Evolutionary conservation across 2,329 filamentous ascomycete genomes (phyloP), one percentile per base, ranked within the genome.

Genomic region (Neurospora sp.): DNA sequence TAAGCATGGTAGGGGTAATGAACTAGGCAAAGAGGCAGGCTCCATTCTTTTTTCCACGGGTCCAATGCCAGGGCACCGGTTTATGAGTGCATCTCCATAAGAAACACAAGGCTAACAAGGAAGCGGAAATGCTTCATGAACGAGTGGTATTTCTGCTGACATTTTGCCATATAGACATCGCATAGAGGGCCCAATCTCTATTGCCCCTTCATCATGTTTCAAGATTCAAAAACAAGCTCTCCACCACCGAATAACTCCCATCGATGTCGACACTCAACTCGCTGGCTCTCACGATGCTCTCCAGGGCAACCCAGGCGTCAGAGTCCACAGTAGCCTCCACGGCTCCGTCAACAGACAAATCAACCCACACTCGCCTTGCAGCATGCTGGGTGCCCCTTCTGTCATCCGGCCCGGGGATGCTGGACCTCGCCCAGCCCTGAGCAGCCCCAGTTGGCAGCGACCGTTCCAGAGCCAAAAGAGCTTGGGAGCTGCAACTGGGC

Each of bases 391-490:
- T 62, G 52, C 28, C 52, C 23, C 52, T 62, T 62, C 52, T 33
- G 52, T 36, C 52, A 62, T 33, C 52, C 52, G 52, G 52, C 52
- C 52, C 52, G 52, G 52, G 52, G 52, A 62, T 62, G 52, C 52
- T 62, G 28, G 52, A 57, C 52, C 52, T 57, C 52, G 52, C 12
- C 52, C 52, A 57, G 52, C 52, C 23, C 52, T 57, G 52, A 57
- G 52, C 52, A 57, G 52, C 52, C 52, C 52, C 52, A 57, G 52
- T 57, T 33, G 52, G 15, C 52, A 62, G 28, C 52, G 52, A 62
- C 52, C 52, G 52, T 62, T 62, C 52, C 52, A 62, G 52, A 62
- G 52, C 52, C 71, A 72, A 68, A 69, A 71, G 70, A 71, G 70
- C 72, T 70, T 68, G 71, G 39, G 57, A 66, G 52, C 69, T 68